These are phyloP conservation scores for Colletotrichum karsti DNA, from an alignment of 2,329 filamentous ascomycete species.

Conservation along the genomic window DNA sequence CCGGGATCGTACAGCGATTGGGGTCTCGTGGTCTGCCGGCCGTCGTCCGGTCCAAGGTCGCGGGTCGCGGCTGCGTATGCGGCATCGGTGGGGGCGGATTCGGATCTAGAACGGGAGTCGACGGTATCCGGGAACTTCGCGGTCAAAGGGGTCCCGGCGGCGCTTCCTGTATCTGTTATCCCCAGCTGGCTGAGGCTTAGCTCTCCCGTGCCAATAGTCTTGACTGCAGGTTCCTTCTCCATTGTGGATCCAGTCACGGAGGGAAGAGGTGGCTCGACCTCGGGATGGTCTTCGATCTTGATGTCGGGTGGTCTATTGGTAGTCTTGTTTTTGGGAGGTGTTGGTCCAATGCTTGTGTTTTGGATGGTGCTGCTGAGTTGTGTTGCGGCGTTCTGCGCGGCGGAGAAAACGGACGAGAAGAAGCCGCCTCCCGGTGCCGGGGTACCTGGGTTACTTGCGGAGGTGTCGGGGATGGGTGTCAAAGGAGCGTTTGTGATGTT, in stretches of 20 bases:
- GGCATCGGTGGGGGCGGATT: slow-evolving; percentile 64
- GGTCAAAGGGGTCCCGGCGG: slow-evolving; percentile 63
- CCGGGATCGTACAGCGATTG: slow-evolving; percentile 61
- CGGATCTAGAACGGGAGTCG: slow-evolving; percentile 61
- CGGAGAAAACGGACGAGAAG: slow-evolving; percentile 93
- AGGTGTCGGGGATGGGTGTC: slow-evolving; percentile 77
- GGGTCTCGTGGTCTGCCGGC: slow-evolving; percentile 44
- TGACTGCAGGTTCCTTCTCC: slow-evolving; percentile 77
- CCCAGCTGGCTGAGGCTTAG: slow-evolving; percentile 90
- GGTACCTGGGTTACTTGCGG: slow-evolving; percentile 46
- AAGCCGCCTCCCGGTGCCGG: slow-evolving; percentile 75
- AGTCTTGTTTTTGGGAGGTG: slow-evolving; percentile 46
- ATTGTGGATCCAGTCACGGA: slow-evolving; percentile 40
- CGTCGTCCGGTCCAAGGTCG: slow-evolving; percentile 48
- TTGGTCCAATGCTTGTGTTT: slow-evolving; percentile 64
- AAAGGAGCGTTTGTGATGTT: slow-evolving; percentile 76
- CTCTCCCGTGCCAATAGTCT: slow-evolving; percentile 89
- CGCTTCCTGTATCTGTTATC: slow-evolving; percentile 69
- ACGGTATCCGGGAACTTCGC: slow-evolving; percentile 60
- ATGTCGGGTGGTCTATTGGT: slow-evolving; percentile 41
- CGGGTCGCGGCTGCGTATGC: slow-evolving; percentile 35
- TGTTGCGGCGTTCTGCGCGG: slow-evolving; percentile 89
- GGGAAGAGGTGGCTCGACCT: slow-evolving; percentile 49
- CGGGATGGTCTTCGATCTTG: slow-evolving; percentile 46
- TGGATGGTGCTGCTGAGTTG: slow-evolving; percentile 78